Conservation (phyloP, 306 rosid species). For the Prunus campanulata region DNA sequence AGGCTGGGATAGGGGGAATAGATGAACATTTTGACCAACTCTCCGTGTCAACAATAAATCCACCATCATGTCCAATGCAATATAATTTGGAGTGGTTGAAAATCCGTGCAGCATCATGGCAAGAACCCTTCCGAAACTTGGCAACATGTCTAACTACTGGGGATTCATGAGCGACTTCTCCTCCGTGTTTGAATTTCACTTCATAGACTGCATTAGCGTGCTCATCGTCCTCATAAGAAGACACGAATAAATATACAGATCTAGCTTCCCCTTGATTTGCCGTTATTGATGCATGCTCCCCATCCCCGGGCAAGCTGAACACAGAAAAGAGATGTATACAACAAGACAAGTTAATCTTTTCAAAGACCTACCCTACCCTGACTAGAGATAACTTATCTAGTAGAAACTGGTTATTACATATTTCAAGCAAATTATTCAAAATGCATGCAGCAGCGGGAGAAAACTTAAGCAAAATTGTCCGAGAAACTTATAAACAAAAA, state of each 20-base stretch:
- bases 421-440: no score
- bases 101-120: neutral
- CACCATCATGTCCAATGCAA: neutral
- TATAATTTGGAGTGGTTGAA: neutral
- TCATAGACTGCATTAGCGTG: no score
- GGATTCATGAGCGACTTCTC: neutral
- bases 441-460: no score
- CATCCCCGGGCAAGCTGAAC: neutral
- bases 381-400: no score
- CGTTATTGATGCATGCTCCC: neutral
- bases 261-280: neutral
- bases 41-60: neutral
- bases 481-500: no score
- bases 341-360: no score
- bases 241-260: neutral
- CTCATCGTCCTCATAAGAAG: no score
- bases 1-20: neutral
- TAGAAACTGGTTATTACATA: no score
- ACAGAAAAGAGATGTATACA: no score
- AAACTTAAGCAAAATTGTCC: no score
- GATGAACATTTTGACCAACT: neutral
- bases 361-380: no score
- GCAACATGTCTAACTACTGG: neutral
- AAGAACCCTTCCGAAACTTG: neutral
- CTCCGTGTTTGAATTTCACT: neutral